Evolutionary conservation across 805 yeast species (phyloP), one percentile per base, ranked within the genome.

Genomic region (Wickerhamiella hasegawae): DNA sequence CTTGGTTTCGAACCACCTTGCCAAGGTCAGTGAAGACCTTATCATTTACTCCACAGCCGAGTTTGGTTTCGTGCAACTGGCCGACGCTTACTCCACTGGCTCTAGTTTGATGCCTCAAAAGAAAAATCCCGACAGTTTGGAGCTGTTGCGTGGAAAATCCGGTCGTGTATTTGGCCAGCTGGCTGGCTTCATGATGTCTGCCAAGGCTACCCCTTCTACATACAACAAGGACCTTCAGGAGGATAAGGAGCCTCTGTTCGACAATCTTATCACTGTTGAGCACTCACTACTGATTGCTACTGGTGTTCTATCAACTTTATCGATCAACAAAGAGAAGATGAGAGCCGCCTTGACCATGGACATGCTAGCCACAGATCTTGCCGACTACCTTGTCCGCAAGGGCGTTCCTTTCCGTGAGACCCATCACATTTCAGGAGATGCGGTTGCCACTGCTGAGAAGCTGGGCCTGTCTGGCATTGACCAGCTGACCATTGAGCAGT

Each of bases 391-490:
- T 45, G 99, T 90, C 34, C 77, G 95, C 63, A 85, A 78, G 58
- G 98, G 98, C 41, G 98, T 90, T 45, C 98, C 98, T 38, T 90
- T 90, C 65, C 82, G 99, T 66, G 97, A 90, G 62, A 90, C 98
- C 1, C 99, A 90, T 62, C 97, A 90, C 58, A 90, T 90, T 42
- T 83, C 96, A 5, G 99, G 99, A 38, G 94, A 84, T 58, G 90
- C 96, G 62, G 99, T 90, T 31, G 74, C 93, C 43, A 58, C 62
- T 31, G 95, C 97, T 4, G 99, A 90, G 63, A 85, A 71, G 41
- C 59, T 66, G 40, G 69, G 68, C 16, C 62, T 82, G 29, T 62
- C 76, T 5, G 96, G 96, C 35, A 90, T 90, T 54, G 97, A 90
- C 57, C 63, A 84, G 55, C 65, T 90, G 50, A 58, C 79, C 3